phyloP scores from a whole-genome alignment of 371 early-diverging fungal species.

The Zychaea mexicana region DNA sequence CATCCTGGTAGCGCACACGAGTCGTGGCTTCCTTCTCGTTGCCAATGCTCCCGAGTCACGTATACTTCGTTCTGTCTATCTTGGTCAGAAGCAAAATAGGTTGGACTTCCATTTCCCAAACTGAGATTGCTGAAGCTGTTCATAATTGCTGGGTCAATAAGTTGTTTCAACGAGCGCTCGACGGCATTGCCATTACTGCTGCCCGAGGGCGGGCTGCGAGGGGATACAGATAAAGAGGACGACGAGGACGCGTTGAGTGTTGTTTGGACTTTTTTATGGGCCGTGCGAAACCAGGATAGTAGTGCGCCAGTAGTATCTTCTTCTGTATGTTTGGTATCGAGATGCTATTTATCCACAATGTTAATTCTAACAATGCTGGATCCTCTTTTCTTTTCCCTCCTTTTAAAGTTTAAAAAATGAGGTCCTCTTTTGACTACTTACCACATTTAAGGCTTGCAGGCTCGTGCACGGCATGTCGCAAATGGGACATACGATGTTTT shows the following conservation, averaged over 20 bases:
- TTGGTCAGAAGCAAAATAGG: conserved; percentile 39
- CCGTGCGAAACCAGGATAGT: conserved; percentile 45
- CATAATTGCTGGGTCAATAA: conserved; percentile 33
- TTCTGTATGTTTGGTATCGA: conserved; percentile 41
- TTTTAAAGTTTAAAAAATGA: too few relatives aligned
- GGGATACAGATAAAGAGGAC: conserved; percentile 9
- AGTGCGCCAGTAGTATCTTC: conserved; percentile 51
- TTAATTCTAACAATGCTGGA: not conserved
- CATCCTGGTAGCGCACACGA: conserved; percentile 49
- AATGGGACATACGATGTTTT: conserved; percentile 56
- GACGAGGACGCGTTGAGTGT: conserved; percentile 24
- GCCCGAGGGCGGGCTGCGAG: not conserved
- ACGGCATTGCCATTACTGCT: conserved; percentile 9
- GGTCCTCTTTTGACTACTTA: conserved; percentile 13
- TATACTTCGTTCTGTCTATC: conserved; percentile 29
- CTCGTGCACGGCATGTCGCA: conserved; percentile 49
- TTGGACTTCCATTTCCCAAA: conserved; percentile 19
- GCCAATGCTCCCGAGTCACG: conserved; percentile 61
- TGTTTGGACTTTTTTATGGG: conserved; percentile 47
- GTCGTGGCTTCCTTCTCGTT: conserved; percentile 44
- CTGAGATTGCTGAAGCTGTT: conserved; percentile 24
- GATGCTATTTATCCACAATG: conserved; percentile 34
- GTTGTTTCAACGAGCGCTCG: conserved; percentile 27
- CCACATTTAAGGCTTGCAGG: conserved; percentile 46
- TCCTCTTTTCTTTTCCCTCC: too few relatives aligned